Percentiles rank a stretch among this genome's conserved stretches.
Conservation (phyloP, 2,329 filamentous ascomycete genomes). For the Capronia coronata region DNA sequence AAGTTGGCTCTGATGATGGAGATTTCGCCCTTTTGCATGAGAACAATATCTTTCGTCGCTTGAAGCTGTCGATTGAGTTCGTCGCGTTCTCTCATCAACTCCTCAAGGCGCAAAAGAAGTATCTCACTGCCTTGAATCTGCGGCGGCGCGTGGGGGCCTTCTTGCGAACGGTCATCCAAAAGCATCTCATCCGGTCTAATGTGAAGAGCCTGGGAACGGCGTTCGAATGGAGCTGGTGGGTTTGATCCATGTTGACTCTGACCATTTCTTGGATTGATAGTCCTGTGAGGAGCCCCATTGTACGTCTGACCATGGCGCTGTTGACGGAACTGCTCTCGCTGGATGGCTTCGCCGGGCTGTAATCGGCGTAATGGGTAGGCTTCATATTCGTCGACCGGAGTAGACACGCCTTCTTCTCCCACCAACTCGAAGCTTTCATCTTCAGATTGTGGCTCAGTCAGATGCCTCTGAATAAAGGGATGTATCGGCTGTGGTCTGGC, state of each 20-base stretch:
- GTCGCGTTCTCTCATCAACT: slow-evolving; percentile 35
- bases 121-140: slow-evolving; percentile 30
- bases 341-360: slow-evolving; percentile 20
- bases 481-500: slow-evolving; percentile 3
- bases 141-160: neutral
- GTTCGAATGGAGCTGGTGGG: neutral
- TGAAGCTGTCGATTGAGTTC: slow-evolving; percentile 36
- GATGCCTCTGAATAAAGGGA: slow-evolving; percentile 16
- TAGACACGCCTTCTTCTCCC: slow-evolving; percentile 33
- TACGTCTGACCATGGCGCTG: slow-evolving; percentile 25
- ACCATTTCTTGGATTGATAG: neutral
- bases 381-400: slow-evolving; percentile 27
- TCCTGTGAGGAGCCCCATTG: neutral
- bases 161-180: slow-evolving; percentile 3
- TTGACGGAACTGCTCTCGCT: slow-evolving; percentile 28
- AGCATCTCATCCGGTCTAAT: slow-evolving; percentile 8
- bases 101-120: slow-evolving; percentile 21
- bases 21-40: slow-evolving; percentile 54
- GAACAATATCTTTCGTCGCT: slow-evolving; percentile 38
- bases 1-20: slow-evolving; percentile 56
- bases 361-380: slow-evolving; percentile 12
- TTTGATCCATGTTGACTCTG: slow-evolving; percentile 1
- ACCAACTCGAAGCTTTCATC: slow-evolving; percentile 38
- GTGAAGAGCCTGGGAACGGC: slow-evolving; percentile 8
- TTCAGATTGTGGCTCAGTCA: slow-evolving; percentile 35